Conservation (phyloP, 345 rosid genomes). For the Arabidopsis suecica region DNA sequence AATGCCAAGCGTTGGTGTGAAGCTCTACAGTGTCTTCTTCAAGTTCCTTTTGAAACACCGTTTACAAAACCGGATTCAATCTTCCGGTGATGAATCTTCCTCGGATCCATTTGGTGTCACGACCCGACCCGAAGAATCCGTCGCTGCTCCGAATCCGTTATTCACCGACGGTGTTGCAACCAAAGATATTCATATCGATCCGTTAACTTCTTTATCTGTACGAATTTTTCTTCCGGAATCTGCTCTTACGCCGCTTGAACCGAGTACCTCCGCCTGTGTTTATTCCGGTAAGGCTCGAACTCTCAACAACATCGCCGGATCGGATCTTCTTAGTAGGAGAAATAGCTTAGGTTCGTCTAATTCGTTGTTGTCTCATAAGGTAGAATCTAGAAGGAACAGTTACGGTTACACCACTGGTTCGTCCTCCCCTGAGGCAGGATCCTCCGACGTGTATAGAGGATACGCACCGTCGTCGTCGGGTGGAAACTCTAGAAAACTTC, state of each 20-base stretch:
- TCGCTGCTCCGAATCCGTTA: constrained; percentile 69
- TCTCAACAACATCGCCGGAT: constrained; percentile 39
- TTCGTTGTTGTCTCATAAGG: constrained; percentile 19
- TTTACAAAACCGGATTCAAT: constrained; percentile 75
- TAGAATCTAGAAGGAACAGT: constrained; percentile 59
- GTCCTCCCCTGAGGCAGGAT: constrained; percentile 50
- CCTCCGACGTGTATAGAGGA: constrained; percentile 71
- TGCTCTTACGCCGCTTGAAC: constrained; percentile 67
- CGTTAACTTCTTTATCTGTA: constrained; percentile 75
- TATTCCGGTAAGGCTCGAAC: constrained; percentile 42
- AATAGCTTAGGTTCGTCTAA: constrained; percentile 58
- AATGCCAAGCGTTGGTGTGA: constrained; percentile 90
- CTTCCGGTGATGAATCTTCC: constrained; percentile 50
- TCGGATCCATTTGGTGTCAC: constrained; percentile 68
- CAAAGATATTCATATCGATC: constrained; percentile 94
- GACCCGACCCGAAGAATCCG: constrained; percentile 85
- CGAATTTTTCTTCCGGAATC: constrained; percentile 95
- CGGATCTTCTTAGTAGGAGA: constrained; percentile 51
- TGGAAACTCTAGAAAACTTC: constrained; percentile 58
- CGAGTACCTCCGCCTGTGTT: constrained; percentile 42
- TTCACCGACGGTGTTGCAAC: constrained; percentile 94
- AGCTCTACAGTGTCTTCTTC: constrained; percentile 93
- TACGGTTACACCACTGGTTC: constrained; percentile 51
- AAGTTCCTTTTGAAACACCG: constrained; percentile 86
- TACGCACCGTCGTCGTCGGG: constrained; percentile 56